A percentile compares a stretch with the other conserved stretches of the same genome.
phyloP scores from a whole-genome alignment of 2,329 filamentous ascomycete genomes.

The Aureobasidium lini region DNA sequence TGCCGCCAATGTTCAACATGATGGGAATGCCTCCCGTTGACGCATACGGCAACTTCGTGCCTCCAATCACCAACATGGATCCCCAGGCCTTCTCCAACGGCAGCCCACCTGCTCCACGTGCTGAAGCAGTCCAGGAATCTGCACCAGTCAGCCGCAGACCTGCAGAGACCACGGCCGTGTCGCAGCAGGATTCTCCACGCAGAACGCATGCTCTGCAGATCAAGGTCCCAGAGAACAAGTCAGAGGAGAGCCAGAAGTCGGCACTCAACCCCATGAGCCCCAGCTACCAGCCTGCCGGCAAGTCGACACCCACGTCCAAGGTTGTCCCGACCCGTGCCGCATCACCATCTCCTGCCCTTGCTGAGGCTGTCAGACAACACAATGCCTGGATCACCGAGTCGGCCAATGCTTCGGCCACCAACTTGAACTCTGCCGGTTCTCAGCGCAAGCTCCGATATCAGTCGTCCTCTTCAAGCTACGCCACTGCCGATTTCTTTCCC shows the following conservation, averaged over 20 bases:
- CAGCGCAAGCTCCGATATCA: conserved; percentile 12
- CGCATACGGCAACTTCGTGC: not conserved
- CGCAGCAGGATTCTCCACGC: conserved; percentile 16
- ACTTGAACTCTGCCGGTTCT: conserved; percentile 4
- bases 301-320: conserved; percentile 13
- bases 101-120: not conserved
- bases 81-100: conserved; percentile 6
- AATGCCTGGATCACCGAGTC: conserved; percentile 14
- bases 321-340: not conserved
- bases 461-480: conserved; percentile 31
- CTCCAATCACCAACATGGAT: not conserved
- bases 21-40: conserved; percentile 13
- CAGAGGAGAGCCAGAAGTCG: conserved; percentile 20
- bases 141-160: not conserved
- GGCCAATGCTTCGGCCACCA: not conserved
- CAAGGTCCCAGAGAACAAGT: conserved; percentile 24
- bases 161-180: not conserved
- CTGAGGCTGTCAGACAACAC: conserved; percentile 14
- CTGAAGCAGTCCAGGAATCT: not conserved
- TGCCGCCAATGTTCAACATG: conserved; percentile 13
- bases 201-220: conserved; percentile 28
- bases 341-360: conserved; percentile 12
- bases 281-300: conserved; percentile 27
- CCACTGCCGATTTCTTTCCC: conserved; percentile 33
- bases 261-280: conserved; percentile 32